Base-by-base conservation (phyloP, 345 rosid species). In the Isatis tinctoria region DNA sequence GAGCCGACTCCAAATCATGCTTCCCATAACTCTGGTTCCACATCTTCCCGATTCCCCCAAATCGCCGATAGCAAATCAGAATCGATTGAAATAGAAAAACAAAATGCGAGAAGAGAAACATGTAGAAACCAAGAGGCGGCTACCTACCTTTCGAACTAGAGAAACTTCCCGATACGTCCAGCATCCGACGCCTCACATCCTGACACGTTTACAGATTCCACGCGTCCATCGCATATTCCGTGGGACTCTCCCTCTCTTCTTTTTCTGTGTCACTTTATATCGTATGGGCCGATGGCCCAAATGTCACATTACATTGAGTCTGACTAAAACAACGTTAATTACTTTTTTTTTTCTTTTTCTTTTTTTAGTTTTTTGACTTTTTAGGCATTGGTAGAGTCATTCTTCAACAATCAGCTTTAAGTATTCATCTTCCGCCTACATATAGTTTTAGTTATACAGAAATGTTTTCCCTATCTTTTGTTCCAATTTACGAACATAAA, bases 1-100 rank as follows among this genome's bases (percentile, higher is more conserved):
- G 61, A 8, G 93, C 97, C 20, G 85, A 75, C 83, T 94, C 98
- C 84, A 82, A 57, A 67, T 94, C 96, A 53, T 14, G 32, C 82
- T 89, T 90, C 22, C 78, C 64, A 72, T 53, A 73, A 28, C 87
- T 62, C 47, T 78, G 86, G 24, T 47, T 37, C 90, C 89, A 89
- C 93, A 88, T 91, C 74, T 54, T 74, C 10, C 37, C 10, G 32
- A 24, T 22, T n/a, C n/a, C n/a, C n/a, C n/a, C 30, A 6, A 37
- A 26, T 28, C 44, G 30, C 16, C 10, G 53, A 64, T 12, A 0
- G 4, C 1, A 13, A 8, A 24, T 61, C 16, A 6, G 27, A 30
- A 44, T 24, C 10, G 24, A 3, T 10, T 36, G 8, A 43, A 17
- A 43, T 12, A 18, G 22, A 5, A 1, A 6, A 47, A 24, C n/a